Base-by-base conservation (phyloP, 805 yeast species). In the Cyberlindnera euphorbiae region DNA sequence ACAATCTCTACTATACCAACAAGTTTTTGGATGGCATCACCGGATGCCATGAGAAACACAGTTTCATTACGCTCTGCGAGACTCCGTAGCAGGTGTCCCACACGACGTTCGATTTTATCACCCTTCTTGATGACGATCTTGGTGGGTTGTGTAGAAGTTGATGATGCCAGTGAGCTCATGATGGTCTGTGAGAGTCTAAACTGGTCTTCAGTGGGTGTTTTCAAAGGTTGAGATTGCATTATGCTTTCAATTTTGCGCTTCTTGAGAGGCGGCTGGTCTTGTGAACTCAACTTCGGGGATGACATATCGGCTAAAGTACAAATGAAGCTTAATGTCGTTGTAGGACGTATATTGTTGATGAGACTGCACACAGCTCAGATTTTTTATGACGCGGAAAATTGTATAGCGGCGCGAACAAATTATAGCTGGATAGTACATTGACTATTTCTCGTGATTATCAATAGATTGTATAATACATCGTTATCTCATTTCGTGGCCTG, bases 1-100 rank as follows among this genome's bases (percentile, higher is more conserved):
- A 47, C 40, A 15, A 53, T 49, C 36, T 53, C 58, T 21, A 52
- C 30, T 3, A 52, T 43, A 28, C 46, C 42, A 5, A 49, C 25
- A 19, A 50, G 24, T 30, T 53, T 53, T 26, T 53, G 57, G 4
- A 51, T 44, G 2, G 36, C 38, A 8, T 40, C 47, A 9, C 57
- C 57, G 9, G 49, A 45, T n/a, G 47, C 41, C 53, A 51, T 46
- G 16, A 52, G 25, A 6, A 49, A 16, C 8, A 42, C 32, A 4
- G 32, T 17, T 14, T 34, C 36, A 0, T 22, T 17, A 2, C 33
- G 28, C 6, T 36, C 25, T 1, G 17, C 7, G 6, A 47, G n/a
- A 1, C 13, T 4, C 18, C 35, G 35, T 15, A 39, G 32, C 5
- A 45, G 14, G n/a, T 39, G 41, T 3, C 36, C 28, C 4, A 53